phyloP scores from a whole-genome alignment of 805 yeast species.

The Nakazawaea wickerhamii region DNA sequence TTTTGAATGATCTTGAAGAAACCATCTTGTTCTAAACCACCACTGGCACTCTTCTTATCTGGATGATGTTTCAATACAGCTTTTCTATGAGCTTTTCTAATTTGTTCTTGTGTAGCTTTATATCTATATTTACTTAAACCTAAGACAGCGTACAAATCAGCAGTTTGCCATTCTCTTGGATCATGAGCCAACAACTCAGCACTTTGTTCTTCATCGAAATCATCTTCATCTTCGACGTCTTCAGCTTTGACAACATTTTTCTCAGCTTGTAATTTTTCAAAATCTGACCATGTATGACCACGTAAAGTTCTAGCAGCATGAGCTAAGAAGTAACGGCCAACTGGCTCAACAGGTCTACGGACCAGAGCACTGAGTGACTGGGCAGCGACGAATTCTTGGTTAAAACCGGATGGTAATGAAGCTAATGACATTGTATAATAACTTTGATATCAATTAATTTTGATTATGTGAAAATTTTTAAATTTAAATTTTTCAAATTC shows the following conservation, averaged over 20 bases:
- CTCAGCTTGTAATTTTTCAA: conserved; percentile 88
- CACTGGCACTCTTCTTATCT: conserved; percentile 91
- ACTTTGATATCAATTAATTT: too few species aligned
- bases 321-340: conserved; percentile 91
- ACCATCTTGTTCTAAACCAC: conserved; percentile 87
- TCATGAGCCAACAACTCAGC: conserved; percentile 76
- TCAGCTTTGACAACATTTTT: conserved; percentile 72
- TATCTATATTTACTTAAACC: conserved; percentile 89
- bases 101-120: conserved; percentile 87
- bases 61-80: conserved; percentile 97
- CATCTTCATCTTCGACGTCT: conserved; percentile 54
- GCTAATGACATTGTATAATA: conserved; percentile 46
- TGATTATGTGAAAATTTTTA: too few species aligned
- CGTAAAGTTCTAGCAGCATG: conserved; percentile 94
- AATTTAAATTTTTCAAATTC: not conserved
- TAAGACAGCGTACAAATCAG: conserved; percentile 93
- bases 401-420: conserved; percentile 48
- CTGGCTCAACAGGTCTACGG: conserved; percentile 90
- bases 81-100: conserved; percentile 94
- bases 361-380: conserved; percentile 52
- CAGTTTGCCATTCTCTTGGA: conserved; percentile 97
- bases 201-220: conserved; percentile 68
- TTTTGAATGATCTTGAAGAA: conserved; percentile 98
- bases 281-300: conserved; percentile 99
- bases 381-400: conserved; percentile 45